A percentile compares a stretch with the other conserved stretches of the same genome.
Evolutionary conservation across 2,329 filamentous ascomycete species (phyloP).

Genomic region (Aspergillus arachidicola): DNA sequence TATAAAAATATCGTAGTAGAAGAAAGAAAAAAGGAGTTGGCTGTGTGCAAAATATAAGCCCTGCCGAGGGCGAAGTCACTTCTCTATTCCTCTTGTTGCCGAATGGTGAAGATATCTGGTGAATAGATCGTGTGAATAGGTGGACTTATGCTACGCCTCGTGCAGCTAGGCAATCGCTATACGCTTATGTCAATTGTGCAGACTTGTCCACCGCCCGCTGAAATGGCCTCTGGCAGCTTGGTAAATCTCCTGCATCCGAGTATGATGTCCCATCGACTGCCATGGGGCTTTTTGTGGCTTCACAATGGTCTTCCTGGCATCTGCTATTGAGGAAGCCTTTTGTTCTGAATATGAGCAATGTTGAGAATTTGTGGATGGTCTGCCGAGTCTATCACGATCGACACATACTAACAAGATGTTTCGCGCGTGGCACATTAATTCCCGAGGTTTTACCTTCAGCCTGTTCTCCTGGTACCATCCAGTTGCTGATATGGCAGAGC

Average conservation of each 20-base stretch:
- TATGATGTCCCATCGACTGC: background rate
- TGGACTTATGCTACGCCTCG: background rate
- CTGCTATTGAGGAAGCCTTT: background rate
- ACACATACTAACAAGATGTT: background rate
- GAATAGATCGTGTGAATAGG: background rate
- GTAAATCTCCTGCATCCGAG: background rate
- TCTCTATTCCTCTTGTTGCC: background rate
- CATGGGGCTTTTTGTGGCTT: background rate
- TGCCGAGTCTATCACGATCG: background rate
- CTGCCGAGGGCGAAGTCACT: background rate
- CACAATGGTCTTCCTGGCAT: too few relatives aligned
- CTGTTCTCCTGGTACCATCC: slow-evolving; percentile 2
- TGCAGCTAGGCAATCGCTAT: background rate
- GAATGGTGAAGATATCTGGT: background rate
- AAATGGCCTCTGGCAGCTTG: background rate
- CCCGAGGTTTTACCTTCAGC: slow-evolving; percentile 5
- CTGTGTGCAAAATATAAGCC: background rate
- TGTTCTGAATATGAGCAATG: background rate
- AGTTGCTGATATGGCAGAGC: slow-evolving; percentile 5
- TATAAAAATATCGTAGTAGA: background rate
- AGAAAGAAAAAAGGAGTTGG: too few relatives aligned
- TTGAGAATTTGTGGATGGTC: background rate
- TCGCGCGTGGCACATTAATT: slow-evolving; percentile 6
- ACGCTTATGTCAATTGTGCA: background rate
- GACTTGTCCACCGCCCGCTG: background rate